Evolutionary conservation across 116 monocot species (phyloP).

Genomic region (Zostera marina): DNA sequence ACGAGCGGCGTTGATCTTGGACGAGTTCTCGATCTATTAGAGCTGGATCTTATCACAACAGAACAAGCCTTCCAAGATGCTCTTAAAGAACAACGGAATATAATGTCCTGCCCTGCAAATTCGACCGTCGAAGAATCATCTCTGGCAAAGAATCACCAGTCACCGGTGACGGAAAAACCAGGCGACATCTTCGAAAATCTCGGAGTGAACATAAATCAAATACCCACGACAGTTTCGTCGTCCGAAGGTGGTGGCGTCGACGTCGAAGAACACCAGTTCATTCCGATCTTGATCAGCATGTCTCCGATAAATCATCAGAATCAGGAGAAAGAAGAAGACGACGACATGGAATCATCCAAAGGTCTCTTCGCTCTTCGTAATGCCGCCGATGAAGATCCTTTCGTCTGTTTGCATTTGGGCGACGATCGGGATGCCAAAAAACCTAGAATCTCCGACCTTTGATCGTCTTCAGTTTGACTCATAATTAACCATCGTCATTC

Average conservation of each 20-base stretch:
- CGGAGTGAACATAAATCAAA: slow-evolving; percentile 35
- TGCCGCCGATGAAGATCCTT: slow-evolving; percentile 40
- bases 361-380: slow-evolving; percentile 32
- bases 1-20: slow-evolving; percentile 55
- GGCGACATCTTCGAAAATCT: slow-evolving; percentile 39
- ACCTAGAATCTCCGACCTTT: neutral
- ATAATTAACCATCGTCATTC: too few relatives aligned
- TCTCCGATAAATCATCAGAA: slow-evolving; percentile 22
- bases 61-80: slow-evolving; percentile 27
- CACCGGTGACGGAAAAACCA: slow-evolving; percentile 16
- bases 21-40: slow-evolving; percentile 46
- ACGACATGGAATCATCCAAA: slow-evolving; percentile 14
- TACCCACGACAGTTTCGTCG: slow-evolving; percentile 18
- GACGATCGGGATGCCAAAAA: slow-evolving; percentile 51
- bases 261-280: slow-evolving; percentile 63
- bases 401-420: slow-evolving; percentile 51
- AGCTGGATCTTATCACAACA: slow-evolving; percentile 55
- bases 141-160: slow-evolving; percentile 4
- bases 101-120: slow-evolving; percentile 12
- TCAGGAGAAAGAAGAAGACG: slow-evolving; percentile 14
- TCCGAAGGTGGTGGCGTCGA: neutral
- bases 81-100: slow-evolving; percentile 29
- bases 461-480: too few relatives aligned
- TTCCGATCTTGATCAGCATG: slow-evolving; percentile 44
- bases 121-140: slow-evolving; percentile 33